phyloP scores from a whole-genome alignment of 805 yeast species.

The Sugiyamaella mastotermitis region DNA sequence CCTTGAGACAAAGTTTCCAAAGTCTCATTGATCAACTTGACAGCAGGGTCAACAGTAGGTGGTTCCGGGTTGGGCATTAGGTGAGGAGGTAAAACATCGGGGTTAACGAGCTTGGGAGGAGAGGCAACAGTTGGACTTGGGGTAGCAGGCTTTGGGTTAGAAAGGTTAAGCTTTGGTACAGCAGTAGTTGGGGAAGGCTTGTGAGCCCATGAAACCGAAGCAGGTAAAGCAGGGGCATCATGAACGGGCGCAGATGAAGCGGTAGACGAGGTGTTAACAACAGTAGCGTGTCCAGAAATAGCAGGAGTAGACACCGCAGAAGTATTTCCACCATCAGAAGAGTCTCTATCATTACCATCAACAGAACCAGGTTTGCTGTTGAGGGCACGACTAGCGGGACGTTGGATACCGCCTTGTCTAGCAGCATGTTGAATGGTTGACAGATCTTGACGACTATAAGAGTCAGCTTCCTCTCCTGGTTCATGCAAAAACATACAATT shows the following conservation, averaged over 20 bases:
- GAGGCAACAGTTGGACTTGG: slow-evolving; percentile 50
- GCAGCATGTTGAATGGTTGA: slow-evolving; percentile 55
- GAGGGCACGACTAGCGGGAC: slow-evolving; percentile 2
- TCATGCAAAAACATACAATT: slow-evolving; percentile 98
- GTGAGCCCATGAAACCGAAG: slow-evolving; percentile 65
- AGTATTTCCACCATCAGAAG: background rate
- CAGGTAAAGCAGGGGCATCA: slow-evolving; percentile 51
- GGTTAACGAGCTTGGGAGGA: slow-evolving; percentile 33
- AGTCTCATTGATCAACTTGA: slow-evolving; percentile 14
- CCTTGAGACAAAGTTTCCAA: slow-evolving; percentile 19
- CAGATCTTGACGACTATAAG: slow-evolving; percentile 83
- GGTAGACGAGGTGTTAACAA: slow-evolving; percentile 2
- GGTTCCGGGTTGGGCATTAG: slow-evolving; percentile 11
- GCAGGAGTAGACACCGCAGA: background rate
- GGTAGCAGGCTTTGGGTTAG: slow-evolving; percentile 31
- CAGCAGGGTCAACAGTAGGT: slow-evolving; percentile 14
- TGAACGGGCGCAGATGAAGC: slow-evolving; percentile 1
- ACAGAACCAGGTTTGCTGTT: slow-evolving; percentile 3
- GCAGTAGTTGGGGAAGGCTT: slow-evolving; percentile 24
- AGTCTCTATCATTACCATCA: no score
- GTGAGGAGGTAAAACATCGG: slow-evolving; percentile 25
- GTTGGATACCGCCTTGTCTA: slow-evolving; percentile 20
- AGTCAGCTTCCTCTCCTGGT: slow-evolving; percentile 99
- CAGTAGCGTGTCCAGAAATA: slow-evolving; percentile 6
- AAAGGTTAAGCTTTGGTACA: slow-evolving; percentile 21